These are phyloP conservation scores for Pichia deserticola DNA, from an alignment of 805 yeast genomes.

Conservation along the genomic window DNA sequence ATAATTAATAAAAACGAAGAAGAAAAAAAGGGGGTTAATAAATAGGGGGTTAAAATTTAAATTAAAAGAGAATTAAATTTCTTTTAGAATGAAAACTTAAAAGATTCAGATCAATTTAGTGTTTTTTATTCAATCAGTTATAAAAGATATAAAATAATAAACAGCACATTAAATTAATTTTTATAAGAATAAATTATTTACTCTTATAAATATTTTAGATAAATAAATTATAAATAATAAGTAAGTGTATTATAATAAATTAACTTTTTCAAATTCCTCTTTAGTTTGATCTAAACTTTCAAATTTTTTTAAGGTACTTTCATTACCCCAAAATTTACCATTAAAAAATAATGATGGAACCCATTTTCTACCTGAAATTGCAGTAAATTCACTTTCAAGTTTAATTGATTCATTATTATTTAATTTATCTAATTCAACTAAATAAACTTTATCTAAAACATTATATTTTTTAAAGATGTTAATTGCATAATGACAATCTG, in stretches of 20 bases:
- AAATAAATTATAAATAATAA: no score
- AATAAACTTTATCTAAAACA: constrained; percentile 40
- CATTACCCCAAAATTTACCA: constrained; percentile 54
- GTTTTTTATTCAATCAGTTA: no score
- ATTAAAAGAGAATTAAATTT: no score
- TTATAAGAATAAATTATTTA: no score
- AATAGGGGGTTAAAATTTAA: no score
- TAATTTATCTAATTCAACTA: constrained; percentile 57
- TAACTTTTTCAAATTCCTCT: constrained; percentile 28
- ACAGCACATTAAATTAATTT: no score
- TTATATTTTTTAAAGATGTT: constrained; percentile 46
- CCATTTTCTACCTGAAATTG: constrained; percentile 54
- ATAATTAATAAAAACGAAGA: no score
- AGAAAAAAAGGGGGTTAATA: no score
- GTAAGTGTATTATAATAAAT: constrained; percentile 14
- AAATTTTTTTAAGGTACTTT: constrained; percentile 37
- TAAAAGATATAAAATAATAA: no score
- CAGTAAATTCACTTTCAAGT: constrained; percentile 49
- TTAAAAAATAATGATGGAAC: constrained; percentile 63
- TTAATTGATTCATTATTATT: constrained; percentile 42
- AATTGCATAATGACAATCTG: constrained; percentile 64
- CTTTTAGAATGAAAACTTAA: no score
- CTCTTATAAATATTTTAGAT: neutral
- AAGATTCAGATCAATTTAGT: no score
- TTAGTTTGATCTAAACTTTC: constrained; percentile 31